These are phyloP conservation scores for Rhodotorula sp. DNA, from an alignment of 1,284 basidiomycete species.

Conservation along the genomic window DNA sequence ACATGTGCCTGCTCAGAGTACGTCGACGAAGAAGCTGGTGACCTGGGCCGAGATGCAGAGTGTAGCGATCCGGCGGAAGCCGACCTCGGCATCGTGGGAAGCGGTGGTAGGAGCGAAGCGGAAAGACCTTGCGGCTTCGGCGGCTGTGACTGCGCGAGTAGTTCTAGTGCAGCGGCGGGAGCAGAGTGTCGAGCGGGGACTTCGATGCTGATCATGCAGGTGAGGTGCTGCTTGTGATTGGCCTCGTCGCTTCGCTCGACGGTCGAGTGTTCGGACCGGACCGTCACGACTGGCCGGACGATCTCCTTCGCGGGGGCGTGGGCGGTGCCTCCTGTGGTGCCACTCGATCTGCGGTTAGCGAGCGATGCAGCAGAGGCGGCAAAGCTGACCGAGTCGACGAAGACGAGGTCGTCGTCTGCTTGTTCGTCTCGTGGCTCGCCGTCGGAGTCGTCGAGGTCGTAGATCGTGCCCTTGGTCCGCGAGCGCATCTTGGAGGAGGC, in stretches of 20 bases:
- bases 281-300: constrained; percentile 46
- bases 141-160: background rate
- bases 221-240: constrained; percentile 49
- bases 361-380: background rate
- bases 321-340: constrained; percentile 11
- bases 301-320: constrained; percentile 9
- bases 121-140: background rate
- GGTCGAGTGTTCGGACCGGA: constrained; percentile 48
- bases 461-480: constrained; percentile 29
- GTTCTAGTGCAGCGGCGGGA: background rate
- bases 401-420: constrained; percentile 43
- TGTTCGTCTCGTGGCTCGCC: constrained; percentile 34
- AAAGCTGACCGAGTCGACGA: background rate
- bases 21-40: constrained; percentile 25
- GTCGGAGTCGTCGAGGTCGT: constrained; percentile 8
- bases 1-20: background rate
- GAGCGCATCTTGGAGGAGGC: constrained; percentile 41
- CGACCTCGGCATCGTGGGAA: background rate
- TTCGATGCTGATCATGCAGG: constrained; percentile 50
- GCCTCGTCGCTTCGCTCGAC: constrained; percentile 46
- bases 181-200: constrained; percentile 45
- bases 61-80: background rate
- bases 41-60: constrained; percentile 20
- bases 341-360: background rate
- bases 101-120: background rate